These are phyloP conservation scores for Sporisorium scitamineum DNA, from an alignment of 1,284 basidiomycete genomes.

Conservation along the genomic window DNA sequence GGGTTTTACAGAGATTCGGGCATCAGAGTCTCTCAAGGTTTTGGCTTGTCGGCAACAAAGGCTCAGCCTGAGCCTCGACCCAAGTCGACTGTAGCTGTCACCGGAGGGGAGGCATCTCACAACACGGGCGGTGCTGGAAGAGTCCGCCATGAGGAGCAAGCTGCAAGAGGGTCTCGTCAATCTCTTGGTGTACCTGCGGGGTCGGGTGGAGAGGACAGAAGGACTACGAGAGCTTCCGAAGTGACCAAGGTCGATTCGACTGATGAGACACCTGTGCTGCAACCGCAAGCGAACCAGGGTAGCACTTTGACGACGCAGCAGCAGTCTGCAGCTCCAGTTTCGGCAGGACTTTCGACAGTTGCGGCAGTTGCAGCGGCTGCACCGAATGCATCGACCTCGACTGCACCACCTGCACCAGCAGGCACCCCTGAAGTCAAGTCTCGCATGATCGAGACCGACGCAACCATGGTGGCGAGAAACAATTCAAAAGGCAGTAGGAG, in stretches of 20 bases:
- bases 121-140: constrained; percentile 11
- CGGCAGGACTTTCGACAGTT: not conserved
- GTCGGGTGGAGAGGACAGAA: constrained; percentile 11
- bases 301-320: constrained; percentile 1
- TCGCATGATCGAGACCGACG: constrained; percentile 34
- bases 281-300: not conserved
- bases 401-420: not conserved
- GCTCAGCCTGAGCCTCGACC: constrained; percentile 4
- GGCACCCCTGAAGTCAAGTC: not conserved
- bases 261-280: constrained; percentile 9
- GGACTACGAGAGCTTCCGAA: constrained; percentile 27
- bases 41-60: not conserved
- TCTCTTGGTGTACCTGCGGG: constrained; percentile 3
- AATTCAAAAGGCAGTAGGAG: constrained; percentile 34
- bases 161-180: not conserved
- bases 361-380: not conserved
- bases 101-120: not conserved
- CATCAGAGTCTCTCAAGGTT: constrained; percentile 13
- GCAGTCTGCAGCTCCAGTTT: not conserved
- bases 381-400: not conserved
- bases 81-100: not conserved
- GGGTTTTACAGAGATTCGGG: constrained; percentile 35
- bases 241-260: constrained; percentile 30
- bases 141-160: constrained; percentile 4
- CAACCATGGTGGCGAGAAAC: constrained; percentile 27